Evolutionary conservation across 306 rosid genomes (phyloP).

Genomic region (Trichosanthes truncata): DNA sequence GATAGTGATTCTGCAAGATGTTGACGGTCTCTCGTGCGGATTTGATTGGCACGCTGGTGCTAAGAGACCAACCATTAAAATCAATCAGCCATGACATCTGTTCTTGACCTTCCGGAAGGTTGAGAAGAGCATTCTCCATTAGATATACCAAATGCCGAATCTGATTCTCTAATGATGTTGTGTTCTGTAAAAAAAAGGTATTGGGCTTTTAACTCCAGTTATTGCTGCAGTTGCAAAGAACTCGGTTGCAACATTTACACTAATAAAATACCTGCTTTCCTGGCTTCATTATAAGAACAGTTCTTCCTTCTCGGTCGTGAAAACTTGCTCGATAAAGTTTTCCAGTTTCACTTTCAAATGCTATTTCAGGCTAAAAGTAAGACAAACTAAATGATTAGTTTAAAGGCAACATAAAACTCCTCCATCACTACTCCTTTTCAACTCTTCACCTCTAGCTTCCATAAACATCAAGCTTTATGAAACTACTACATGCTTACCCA

Average conservation of each 20-base stretch:
- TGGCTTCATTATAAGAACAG: constrained; percentile 36
- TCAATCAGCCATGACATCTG: constrained; percentile 63
- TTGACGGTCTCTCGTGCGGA: constrained; percentile 34
- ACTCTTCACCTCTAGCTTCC: background rate
- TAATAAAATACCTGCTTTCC: constrained; percentile 31
- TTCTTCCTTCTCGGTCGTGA: constrained; percentile 57
- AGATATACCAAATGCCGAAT: constrained; percentile 69
- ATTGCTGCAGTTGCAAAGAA: background rate
- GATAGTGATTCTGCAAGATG: constrained; percentile 42
- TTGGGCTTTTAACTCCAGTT: background rate
- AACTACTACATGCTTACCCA: constrained; percentile 23
- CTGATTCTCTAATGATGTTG: constrained; percentile 52
- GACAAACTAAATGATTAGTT: background rate
- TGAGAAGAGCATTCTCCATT: constrained; percentile 58
- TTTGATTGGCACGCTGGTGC: constrained; percentile 31
- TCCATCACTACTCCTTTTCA: background rate
- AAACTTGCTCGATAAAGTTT: constrained; percentile 69
- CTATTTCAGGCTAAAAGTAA: constrained; percentile 28
- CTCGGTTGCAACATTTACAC: background rate
- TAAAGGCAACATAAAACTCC: background rate
- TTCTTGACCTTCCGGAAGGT: constrained; percentile 55
- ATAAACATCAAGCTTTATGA: background rate
- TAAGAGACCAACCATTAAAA: constrained; percentile 37
- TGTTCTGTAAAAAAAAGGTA: constrained; percentile 37
- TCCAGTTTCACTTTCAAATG: constrained; percentile 47